These are phyloP conservation scores for Paraphoma sp. DNA, from an alignment of 2,329 filamentous ascomycete genomes.

Conservation along the genomic window DNA sequence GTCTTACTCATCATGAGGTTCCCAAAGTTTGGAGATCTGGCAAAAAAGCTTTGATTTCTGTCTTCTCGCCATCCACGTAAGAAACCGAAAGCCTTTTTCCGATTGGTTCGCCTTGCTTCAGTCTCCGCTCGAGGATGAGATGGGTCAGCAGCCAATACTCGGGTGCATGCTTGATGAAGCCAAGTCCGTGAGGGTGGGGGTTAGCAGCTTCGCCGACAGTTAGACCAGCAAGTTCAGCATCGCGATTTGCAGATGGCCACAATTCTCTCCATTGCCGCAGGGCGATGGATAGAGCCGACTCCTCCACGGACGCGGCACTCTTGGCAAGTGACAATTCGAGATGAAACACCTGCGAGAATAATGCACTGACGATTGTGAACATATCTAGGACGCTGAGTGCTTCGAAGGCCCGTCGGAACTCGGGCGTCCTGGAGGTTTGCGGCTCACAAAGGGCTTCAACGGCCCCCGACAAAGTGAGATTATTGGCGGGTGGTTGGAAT, in stretches of 20 bases:
- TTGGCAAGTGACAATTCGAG: neutral
- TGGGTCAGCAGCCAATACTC: neutral
- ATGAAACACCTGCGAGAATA: conserved; percentile 1
- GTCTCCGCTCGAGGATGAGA: neutral
- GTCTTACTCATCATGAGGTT: too few species aligned
- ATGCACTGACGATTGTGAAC: conserved; percentile 7
- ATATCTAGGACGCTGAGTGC: conserved; percentile 9
- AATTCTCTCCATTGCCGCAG: conserved; percentile 2
- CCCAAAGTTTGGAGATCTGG: neutral
- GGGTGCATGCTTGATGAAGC: conserved; percentile 6
- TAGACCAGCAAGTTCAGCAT: conserved; percentile 3
- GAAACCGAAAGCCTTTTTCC: neutral
- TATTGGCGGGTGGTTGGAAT: neutral
- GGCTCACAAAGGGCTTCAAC: conserved; percentile 2
- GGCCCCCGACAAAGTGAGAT: neutral
- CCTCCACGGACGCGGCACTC: neutral
- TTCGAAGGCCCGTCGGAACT: neutral
- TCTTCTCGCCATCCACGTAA: neutral
- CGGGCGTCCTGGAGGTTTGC: neutral
- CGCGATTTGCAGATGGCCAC: conserved; percentile 3
- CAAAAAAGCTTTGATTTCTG: neutral
- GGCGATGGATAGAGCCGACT: neutral
- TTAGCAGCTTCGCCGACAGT: neutral
- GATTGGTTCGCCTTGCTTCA: neutral
- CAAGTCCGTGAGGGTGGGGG: neutral